Conservation (phyloP, 2,329 filamentous ascomycete genomes). For the Dothiorella sarmentorum region DNA sequence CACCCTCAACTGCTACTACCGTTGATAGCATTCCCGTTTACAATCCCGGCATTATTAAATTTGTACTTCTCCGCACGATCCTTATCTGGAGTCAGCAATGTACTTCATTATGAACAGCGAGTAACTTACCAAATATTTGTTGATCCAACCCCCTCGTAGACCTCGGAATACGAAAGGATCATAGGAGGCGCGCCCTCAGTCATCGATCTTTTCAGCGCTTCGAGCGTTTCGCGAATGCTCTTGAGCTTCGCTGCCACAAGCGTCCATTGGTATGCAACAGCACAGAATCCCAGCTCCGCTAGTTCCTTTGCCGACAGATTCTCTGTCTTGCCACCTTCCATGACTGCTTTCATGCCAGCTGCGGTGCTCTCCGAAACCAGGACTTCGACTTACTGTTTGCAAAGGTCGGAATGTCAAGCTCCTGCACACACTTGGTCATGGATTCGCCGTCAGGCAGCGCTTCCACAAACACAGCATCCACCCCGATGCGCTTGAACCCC, state of each 20-base stretch:
- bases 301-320: conserved; percentile 41
- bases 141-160: conserved; percentile 43
- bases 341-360: conserved; percentile 23
- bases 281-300: conserved; percentile 39
- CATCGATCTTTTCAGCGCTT: conserved; percentile 43
- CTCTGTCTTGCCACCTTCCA: conserved; percentile 43
- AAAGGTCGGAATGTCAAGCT: conserved; percentile 40
- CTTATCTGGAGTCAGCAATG: conserved; percentile 30
- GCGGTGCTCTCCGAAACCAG: too few species aligned
- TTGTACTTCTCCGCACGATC: conserved; percentile 25
- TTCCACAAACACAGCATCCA: conserved; percentile 46
- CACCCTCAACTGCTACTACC: not conserved
- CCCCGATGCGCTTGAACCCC: conserved; percentile 44
- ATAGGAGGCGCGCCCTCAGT: conserved; percentile 41
- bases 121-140: conserved; percentile 27
- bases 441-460: conserved; percentile 43
- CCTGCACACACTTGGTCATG: conserved; percentile 38
- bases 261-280: conserved; percentile 46
- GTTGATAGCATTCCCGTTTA: not conserved
- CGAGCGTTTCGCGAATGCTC: conserved; percentile 38
- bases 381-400: conserved; percentile 35
- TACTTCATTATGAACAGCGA: not conserved
- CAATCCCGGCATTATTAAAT: conserved; percentile 20
- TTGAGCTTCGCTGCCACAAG: conserved; percentile 45
- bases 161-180: conserved; percentile 44